Conservation (phyloP, 495 filamentous ascomycete genomes). For the Xylaria scruposa region DNA sequence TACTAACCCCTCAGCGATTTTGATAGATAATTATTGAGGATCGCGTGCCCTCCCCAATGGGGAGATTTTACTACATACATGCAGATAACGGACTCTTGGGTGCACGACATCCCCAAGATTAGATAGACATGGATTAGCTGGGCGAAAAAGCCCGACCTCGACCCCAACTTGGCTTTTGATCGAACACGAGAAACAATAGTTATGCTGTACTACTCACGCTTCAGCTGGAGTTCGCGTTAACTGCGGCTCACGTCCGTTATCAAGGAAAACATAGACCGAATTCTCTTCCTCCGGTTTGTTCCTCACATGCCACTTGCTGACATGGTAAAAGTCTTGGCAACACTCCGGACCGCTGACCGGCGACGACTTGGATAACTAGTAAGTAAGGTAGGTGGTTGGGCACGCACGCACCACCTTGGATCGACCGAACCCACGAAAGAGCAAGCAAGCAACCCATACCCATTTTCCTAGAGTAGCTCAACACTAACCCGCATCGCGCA, state of each 20-base stretch:
- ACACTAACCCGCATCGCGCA: slow-evolving; percentile 7
- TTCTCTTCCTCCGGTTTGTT: background rate
- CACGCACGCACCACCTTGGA: slow-evolving; percentile 18
- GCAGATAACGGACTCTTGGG: background rate
- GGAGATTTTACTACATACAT: background rate
- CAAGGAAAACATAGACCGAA: background rate
- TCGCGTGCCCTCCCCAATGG: background rate
- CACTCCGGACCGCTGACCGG: background rate
- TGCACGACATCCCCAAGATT: background rate
- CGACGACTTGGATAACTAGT: background rate
- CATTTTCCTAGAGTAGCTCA: background rate
- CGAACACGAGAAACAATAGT: background rate
- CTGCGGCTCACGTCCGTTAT: background rate
- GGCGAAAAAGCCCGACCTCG: background rate
- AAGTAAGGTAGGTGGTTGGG: slow-evolving; percentile 8
- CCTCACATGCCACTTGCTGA: background rate
- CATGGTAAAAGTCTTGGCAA: slow-evolving; percentile 11
- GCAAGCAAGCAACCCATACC: background rate
- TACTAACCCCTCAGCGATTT: no score
- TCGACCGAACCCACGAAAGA: background rate
- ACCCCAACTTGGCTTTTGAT: background rate
- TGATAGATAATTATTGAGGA: background rate
- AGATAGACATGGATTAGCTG: background rate
- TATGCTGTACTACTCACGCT: background rate
- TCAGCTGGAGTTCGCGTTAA: background rate